Percentiles rank a stretch among this genome's conserved stretches.
Conservation (phyloP, 163 green algal species). For the Coccomyxa subellipsoidea region DNA sequence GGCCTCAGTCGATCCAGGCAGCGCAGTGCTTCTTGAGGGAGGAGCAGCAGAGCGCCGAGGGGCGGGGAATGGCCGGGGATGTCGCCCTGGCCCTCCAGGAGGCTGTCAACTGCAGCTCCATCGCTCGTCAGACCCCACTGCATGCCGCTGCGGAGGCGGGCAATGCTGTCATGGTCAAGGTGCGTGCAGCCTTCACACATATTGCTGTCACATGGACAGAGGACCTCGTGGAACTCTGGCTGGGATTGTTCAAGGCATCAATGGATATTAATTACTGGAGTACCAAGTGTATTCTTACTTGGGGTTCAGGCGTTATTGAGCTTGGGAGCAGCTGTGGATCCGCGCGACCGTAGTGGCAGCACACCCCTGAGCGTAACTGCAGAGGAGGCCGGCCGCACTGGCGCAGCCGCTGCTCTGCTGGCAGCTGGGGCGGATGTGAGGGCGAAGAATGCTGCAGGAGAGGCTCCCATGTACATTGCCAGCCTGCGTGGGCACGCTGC, state of each 20-base stretch:
- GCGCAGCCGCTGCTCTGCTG: conserved; percentile 51
- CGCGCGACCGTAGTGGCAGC: conserved; percentile 56
- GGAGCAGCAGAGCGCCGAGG: neutral
- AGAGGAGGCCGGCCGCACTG: conserved; percentile 49
- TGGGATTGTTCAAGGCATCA: too few species aligned
- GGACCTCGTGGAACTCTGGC: too few species aligned
- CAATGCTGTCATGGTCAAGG: neutral
- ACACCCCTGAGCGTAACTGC: conserved; percentile 66
- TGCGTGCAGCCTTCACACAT: neutral
- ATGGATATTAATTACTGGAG: neutral
- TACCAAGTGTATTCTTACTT: neutral
- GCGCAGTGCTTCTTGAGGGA: neutral
- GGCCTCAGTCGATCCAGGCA: neutral
- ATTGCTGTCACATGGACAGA: neutral
- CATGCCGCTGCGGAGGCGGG: conserved; percentile 58
- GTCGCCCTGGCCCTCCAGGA: conserved; percentile 35
- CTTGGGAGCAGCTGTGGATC: conserved; percentile 47
- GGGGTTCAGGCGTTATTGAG: conserved; percentile 42
- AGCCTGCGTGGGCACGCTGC: conserved; percentile 56
- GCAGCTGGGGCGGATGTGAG: conserved; percentile 43
- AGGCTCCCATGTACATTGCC: conserved; percentile 80
- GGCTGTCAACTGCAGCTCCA: conserved; percentile 63
- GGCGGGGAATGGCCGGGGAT: neutral
- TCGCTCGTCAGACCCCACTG: conserved; percentile 54
- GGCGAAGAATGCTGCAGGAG: conserved; percentile 35